Base-by-base conservation (phyloP, 106 monocot genomes). In the Apostasia shenzhenica region DNA sequence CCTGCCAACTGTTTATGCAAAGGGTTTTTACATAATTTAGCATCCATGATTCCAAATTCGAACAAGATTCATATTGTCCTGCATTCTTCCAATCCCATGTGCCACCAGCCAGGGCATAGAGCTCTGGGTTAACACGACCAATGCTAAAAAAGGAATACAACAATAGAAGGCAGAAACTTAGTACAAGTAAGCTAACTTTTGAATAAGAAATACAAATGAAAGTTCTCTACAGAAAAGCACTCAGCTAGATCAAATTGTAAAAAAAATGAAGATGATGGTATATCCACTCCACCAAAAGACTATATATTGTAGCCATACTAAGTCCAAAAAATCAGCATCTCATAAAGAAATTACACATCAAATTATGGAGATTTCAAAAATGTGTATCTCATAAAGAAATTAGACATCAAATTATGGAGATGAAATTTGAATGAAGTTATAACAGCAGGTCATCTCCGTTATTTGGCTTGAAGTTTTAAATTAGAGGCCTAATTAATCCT, bases 1-100 rank as follows among this genome's bases (percentile, higher is more conserved):
- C 97, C 92, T 97, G 99, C 99, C 99, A 93, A 70, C 70, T 73
- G 75, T 99, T 99, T 66, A 93, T 59, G 66, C 99, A 93, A 55
- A 99, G 87, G 76, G 67, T 75, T 64, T 81, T 75, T 53, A 67
- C 78, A 82, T 90, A 99, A 57, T 80, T 87, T 69, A 78, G 70
- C 78, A 82, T 93, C 99, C 99, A 99, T 70, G 70, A 69, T 61
- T 81, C 85, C 74, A 89, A 74, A 74, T 72, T 70, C 68, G 87
- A 83, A 42, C 41, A 52, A 57, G 57, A 54, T 12, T 72, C 70
- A 52, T 61, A 63, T 72, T 50, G 48, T 63, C 59, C 55, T 39
- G 63, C 38, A 53, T 50, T 72, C 61, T 63, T 53, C 41, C n/a
- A 55, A 39, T 85, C 77, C 86, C 86, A 99, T 43, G 93, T 85